phyloP scores from a whole-genome alignment of 768 basidiomycete genomes.

The Albatrellus ellisii region DNA sequence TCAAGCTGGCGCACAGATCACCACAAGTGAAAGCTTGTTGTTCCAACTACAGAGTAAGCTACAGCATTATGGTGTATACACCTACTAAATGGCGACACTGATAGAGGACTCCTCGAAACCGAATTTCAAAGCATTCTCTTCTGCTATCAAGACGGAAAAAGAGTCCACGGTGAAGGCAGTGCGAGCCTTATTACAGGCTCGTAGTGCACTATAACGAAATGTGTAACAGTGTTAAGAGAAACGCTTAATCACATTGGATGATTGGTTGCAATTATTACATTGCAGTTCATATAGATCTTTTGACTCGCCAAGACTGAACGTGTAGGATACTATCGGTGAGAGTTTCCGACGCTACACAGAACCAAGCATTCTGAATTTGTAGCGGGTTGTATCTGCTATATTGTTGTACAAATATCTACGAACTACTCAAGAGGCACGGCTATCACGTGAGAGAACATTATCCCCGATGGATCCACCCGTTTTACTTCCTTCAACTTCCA shows the following conservation, averaged over 20 bases:
- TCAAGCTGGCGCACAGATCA: constrained; percentile 61
- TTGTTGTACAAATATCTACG: neutral
- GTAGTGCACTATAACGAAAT: neutral
- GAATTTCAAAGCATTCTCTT: constrained; percentile 60
- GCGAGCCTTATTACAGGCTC: constrained; percentile 18
- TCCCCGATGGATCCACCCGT: too few species aligned
- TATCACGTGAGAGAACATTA: neutral
- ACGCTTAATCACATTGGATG: neutral
- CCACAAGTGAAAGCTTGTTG: constrained; percentile 69
- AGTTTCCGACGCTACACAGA: too few species aligned
- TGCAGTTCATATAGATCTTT: too few species aligned
- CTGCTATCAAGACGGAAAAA: constrained; percentile 68
- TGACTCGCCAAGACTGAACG: too few species aligned
- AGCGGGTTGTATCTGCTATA: neutral
- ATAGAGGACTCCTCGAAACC: constrained; percentile 47
- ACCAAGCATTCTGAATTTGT: too few species aligned
- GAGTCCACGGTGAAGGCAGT: constrained; percentile 35
- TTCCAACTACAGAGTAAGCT: constrained; percentile 64
- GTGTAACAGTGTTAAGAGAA: neutral
- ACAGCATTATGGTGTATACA: constrained; percentile 9
- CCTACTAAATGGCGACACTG: constrained; percentile 8
- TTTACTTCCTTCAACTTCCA: constrained; percentile 20
- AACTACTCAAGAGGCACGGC: neutral
- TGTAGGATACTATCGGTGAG: too few species aligned
- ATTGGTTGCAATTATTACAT: too few species aligned